A percentile compares a stretch with the other conserved stretches of the same genome.
These are phyloP conservation scores for Aspergillus aculeatus DNA, from an alignment of 2,329 filamentous ascomycete genomes.

Conservation along the genomic window DNA sequence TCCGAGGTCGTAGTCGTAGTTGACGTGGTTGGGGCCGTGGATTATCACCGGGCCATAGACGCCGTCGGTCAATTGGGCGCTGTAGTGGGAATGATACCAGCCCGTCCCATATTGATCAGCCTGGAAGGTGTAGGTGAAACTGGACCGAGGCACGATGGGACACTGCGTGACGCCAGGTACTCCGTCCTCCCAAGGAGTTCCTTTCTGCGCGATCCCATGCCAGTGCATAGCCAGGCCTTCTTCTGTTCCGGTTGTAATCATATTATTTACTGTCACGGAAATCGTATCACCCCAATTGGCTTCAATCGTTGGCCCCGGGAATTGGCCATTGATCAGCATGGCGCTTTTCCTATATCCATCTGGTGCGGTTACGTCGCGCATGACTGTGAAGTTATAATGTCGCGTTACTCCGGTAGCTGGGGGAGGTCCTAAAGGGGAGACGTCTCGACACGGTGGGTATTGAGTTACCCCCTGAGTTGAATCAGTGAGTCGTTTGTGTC, in stretches of 20 bases:
- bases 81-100: conserved; percentile 37
- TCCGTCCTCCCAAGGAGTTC: conserved; percentile 14
- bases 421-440: background rate
- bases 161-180: conserved; percentile 28
- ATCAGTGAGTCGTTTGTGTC: background rate
- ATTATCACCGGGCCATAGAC: conserved; percentile 35
- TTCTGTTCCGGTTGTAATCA: conserved; percentile 9
- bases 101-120: conserved; percentile 31
- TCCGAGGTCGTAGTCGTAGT: conserved; percentile 32
- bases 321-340: conserved; percentile 30
- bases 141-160: conserved; percentile 30
- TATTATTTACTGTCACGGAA: conserved; percentile 29
- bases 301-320: conserved; percentile 34
- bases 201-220: conserved; percentile 24
- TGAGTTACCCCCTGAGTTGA: background rate
- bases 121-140: conserved; percentile 31
- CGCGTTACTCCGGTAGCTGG: conserved; percentile 28
- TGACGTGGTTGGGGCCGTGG: conserved; percentile 30
- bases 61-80: conserved; percentile 30
- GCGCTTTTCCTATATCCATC: conserved; percentile 29
- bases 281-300: conserved; percentile 38
- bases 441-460: background rate
- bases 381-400: conserved; percentile 31
- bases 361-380: conserved; percentile 24
- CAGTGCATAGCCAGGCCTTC: conserved; percentile 13